Conservation (phyloP, 768 basidiomycete species). For the Auricularia cornea region DNA sequence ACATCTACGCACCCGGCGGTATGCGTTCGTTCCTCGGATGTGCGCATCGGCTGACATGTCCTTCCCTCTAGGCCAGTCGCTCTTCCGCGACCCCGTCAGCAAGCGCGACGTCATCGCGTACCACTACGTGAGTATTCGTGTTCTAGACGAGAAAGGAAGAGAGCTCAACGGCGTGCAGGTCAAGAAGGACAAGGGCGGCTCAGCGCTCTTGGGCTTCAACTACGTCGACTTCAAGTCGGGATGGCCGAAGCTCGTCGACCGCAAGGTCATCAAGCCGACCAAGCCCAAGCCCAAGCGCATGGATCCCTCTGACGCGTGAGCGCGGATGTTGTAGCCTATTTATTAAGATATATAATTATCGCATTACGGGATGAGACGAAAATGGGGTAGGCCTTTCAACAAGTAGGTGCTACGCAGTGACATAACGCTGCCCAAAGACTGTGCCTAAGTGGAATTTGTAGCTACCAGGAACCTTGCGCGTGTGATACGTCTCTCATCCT, state of each 20-base stretch:
- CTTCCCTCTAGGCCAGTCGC: not conserved
- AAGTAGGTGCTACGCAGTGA: too few relatives aligned
- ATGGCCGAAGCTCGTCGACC: not conserved
- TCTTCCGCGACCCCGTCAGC: not conserved
- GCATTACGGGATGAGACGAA: too few relatives aligned
- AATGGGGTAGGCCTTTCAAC: too few relatives aligned
- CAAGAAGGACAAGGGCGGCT: not conserved
- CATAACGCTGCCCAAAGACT: too few relatives aligned
- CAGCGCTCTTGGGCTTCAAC: not conserved
- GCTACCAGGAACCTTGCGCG: too few relatives aligned
- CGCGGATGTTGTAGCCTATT: too few relatives aligned
- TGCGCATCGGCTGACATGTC: too few relatives aligned
- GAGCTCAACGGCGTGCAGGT: not conserved
- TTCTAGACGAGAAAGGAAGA: too few relatives aligned
- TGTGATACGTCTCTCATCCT: too few relatives aligned
- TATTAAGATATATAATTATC: too few relatives aligned
- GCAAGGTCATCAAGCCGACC: not conserved
- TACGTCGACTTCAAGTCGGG: not conserved
- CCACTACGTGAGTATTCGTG: not conserved
- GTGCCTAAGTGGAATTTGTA: too few relatives aligned
- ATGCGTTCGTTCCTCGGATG: not conserved
- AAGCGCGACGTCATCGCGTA: not conserved
- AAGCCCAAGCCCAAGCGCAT: not conserved
- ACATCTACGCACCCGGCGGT: constrained; percentile 21
- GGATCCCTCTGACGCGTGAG: too few relatives aligned